Evolutionary conservation across 78 protist genomes (phyloP), one percentile per base, ranked within the genome.

Genomic region (Parvularia atlantis): DNA sequence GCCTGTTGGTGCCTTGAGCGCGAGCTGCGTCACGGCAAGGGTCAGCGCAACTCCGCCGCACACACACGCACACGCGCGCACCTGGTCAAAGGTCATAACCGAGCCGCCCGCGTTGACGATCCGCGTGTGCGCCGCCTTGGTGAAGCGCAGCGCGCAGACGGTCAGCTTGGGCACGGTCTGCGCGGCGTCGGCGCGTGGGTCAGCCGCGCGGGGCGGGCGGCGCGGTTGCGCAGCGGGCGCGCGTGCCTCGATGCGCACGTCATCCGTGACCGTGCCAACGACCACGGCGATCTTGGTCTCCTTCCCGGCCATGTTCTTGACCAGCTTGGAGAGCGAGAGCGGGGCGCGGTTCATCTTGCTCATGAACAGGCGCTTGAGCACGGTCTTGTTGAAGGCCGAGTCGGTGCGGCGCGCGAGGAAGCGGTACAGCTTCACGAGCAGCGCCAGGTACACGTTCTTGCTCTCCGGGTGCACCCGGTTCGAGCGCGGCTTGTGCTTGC

Each of bases 251-350:
- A 93, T 0, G 63, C 99, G 95, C n/a, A 71, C 83, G 64, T 98
- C 99, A 73, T 96, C 91, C 62, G 97, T 93, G 37, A 98, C 95
- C 33, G 97, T 81, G 50, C 98, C 99, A 41, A 96, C 98, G 20
- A 90, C 40, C 61, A 96, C 99, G 48, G 93, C 96, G 40, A 84
- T 89, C 71, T 73, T 64, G 50, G 33, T 79, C 78, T 78, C 80
- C 62, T 83, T 71, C 50, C 86, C 86, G 71, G 77, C 81, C 88
- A 81, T 74, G 71, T 28, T 37, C 46, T 66, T 69, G 62, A 89
- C 84, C 28, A 96, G 48, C 73, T 84, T 66, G 46, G 91, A 53
- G 66, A 95, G 48, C 22, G 98, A 85, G 31, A 96, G 40, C 4
- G 97, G 96, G 6, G 96, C 86, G 52, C 88, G 84, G 93, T 94